These are phyloP conservation scores for Linnemannia exigua DNA, from an alignment of 192 early-diverging fungal species.

Conservation along the genomic window DNA sequence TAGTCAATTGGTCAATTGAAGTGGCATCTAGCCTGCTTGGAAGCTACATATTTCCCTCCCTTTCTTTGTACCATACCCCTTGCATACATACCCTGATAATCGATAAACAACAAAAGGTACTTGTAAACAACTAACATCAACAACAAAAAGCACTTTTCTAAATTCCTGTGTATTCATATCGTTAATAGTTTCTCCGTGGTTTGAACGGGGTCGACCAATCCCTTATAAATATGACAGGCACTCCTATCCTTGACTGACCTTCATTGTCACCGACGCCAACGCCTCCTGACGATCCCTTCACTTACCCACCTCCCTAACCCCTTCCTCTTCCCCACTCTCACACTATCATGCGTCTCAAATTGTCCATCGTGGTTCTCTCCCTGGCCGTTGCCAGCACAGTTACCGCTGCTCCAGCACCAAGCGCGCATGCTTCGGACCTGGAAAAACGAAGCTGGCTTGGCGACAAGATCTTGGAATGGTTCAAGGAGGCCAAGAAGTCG, in stretches of 20 bases:
- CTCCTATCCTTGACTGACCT: not conserved
- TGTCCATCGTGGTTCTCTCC: constrained; percentile 18
- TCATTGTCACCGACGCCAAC: not conserved
- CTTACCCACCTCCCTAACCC: not conserved
- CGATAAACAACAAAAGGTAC: not conserved
- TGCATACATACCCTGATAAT: not conserved
- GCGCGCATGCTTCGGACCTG: not conserved
- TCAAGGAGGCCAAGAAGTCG: constrained; percentile 17
- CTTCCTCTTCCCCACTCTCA: too few relatives aligned
- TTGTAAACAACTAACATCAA: not conserved
- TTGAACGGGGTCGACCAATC: not conserved
- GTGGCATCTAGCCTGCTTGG: not conserved
- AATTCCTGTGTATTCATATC: not conserved
- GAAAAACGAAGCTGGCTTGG: constrained; percentile 27
- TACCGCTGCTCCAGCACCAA: constrained; percentile 20
- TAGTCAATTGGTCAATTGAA: not conserved
- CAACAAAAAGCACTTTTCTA: not conserved
- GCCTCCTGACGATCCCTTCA: not conserved
- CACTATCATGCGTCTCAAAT: constrained; percentile 10
- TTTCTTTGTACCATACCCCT: not conserved
- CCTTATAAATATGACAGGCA: not conserved
- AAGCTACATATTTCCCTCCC: not conserved
- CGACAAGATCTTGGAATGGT: constrained; percentile 18
- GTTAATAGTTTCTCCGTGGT: not conserved
- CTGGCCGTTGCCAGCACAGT: constrained; percentile 17